These are phyloP conservation scores for Ophiostoma australiae DNA, from an alignment of 2,329 filamentous ascomycete species.

Conservation along the genomic window DNA sequence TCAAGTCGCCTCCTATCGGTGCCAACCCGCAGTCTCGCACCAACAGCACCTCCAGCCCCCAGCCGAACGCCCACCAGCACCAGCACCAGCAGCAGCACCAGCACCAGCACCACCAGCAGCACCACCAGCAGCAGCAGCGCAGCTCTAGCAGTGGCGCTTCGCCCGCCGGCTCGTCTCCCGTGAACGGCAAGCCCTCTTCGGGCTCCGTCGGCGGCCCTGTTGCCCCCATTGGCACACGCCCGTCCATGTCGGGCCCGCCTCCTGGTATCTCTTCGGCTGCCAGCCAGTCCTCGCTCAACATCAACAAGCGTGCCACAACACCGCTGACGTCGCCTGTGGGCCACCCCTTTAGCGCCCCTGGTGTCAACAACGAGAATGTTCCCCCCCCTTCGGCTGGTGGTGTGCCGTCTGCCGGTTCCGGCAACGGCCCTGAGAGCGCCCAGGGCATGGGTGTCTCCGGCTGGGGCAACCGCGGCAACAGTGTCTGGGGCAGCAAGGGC, in stretches of 20 bases:
- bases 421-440: constrained; percentile 40
- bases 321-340: constrained; percentile 85
- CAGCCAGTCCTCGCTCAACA: constrained; percentile 23
- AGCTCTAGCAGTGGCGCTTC: constrained; percentile 9
- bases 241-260: constrained; percentile 46
- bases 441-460: constrained; percentile 41
- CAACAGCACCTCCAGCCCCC: constrained; percentile 81
- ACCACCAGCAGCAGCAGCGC: constrained; percentile 43
- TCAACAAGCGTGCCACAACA: constrained; percentile 81
- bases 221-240: constrained; percentile 89
- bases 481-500: constrained; percentile 78
- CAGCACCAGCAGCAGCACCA: constrained; percentile 49
- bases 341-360: constrained; percentile 58
- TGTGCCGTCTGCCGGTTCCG: constrained; percentile 50
- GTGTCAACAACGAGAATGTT: constrained; percentile 33
- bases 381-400: constrained; percentile 40
- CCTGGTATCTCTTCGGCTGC: constrained; percentile 37
- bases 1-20: constrained; percentile 45
- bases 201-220: constrained; percentile 54
- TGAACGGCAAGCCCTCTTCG: constrained; percentile 50
- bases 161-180: constrained; percentile 55
- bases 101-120: constrained; percentile 49
- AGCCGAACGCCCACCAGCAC: constrained; percentile 47
- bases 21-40: constrained; percentile 57
- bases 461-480: constrained; percentile 72